These are phyloP conservation scores for Neonectria neomacrospora DNA, from an alignment of 2,329 filamentous ascomycete genomes.

Conservation along the genomic window DNA sequence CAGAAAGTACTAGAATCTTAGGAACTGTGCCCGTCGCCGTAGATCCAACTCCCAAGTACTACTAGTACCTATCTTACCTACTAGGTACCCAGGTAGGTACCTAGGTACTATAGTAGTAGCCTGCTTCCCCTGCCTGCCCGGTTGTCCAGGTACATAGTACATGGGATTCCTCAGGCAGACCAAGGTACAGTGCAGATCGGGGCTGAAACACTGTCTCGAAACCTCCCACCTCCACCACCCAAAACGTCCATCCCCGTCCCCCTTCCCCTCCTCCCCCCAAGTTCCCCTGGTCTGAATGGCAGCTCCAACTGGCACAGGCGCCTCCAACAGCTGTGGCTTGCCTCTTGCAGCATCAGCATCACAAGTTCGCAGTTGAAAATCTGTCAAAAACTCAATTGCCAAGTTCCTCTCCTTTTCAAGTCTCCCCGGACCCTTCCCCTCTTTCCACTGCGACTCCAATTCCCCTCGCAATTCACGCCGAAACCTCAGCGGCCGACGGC, in stretches of 20 bases:
- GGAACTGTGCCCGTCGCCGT: too few species aligned
- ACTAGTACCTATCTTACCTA: too few species aligned
- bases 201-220: constrained; percentile 17
- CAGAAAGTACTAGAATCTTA: neutral
- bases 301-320: constrained; percentile 10
- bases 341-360: constrained; percentile 19
- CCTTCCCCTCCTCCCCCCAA: neutral
- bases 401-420: constrained; percentile 10
- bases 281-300: neutral
- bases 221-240: constrained; percentile 15
- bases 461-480: constrained; percentile 16
- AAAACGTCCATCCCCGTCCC: constrained; percentile 8
- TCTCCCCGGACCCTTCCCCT: constrained; percentile 1
- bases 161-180: neutral
- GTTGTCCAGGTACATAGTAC: neutral
- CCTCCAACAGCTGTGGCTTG: constrained; percentile 22
- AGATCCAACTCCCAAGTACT: too few species aligned
- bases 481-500: constrained; percentile 16
- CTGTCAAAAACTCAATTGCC: neutral
- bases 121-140: too few species aligned
- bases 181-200: constrained; percentile 11
- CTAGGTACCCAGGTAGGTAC: too few species aligned
- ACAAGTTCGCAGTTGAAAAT: constrained; percentile 6
- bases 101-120: too few species aligned
- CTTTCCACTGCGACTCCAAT: constrained; percentile 15